Evolutionary conservation across 768 basidiomycete genomes (phyloP), one percentile per base, ranked within the genome.

Genomic region (Boletus sensibilis): DNA sequence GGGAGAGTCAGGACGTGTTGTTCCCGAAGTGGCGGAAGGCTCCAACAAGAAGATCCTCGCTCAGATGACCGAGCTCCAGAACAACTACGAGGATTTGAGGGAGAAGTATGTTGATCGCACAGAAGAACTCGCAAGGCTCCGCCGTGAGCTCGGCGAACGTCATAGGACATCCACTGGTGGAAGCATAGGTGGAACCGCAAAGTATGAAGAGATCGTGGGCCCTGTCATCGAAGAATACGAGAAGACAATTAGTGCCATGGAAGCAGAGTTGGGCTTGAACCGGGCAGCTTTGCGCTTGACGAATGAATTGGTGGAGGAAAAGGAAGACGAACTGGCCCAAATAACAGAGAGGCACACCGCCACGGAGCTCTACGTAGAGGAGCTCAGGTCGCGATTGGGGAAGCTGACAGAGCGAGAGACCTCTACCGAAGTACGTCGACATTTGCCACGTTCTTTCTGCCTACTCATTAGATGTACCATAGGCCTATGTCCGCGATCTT

Each of bases 141-240:
- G 90, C 47, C 80, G 87, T 49, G 90, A 92, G 65, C 79, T 92
- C 21, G 90, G 89, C 38, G 89, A 90, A 66, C 83, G 78, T 67
- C 86, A 89, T 61, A 81, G 88, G 39, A 64, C 69, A 20, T 83
- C 83, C 31, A 67, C 63, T 27, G 79, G 82, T 9, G 89, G 90
- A 29, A 81, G 82, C 34, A 64, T 87, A 21, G 81, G 83, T 4
- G 89, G 84, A 18, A 90, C 86, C 4, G 86, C 79, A 57, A 88
- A 86, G 65, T 93, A 93, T 65, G 92, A 93, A 66, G 92, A 93
- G 73, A 94, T 90, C 59, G 95, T 98, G 21, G 95, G 94, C 16
- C 96, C 96, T 2, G 94, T 99, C 63, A 97, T 99, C 50, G 92
- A 97, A 74, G 94, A 98, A 75, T 99, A 99, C 73, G 96, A 99